These are phyloP conservation scores for Candida easanensis DNA, from an alignment of 805 yeast species.

Conservation along the genomic window DNA sequence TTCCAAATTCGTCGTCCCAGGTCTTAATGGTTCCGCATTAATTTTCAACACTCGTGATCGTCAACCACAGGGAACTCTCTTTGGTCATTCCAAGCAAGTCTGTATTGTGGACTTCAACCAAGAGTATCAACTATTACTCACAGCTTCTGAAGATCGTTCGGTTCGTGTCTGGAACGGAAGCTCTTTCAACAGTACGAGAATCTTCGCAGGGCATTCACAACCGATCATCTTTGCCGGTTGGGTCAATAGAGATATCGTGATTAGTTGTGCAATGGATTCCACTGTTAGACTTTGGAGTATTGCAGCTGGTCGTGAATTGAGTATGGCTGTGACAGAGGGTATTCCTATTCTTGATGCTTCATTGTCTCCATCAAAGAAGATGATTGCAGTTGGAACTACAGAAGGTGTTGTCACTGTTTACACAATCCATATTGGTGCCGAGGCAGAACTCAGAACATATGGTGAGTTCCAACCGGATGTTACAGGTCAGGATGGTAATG, in stretches of 20 bases:
- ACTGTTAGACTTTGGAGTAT: slow-evolving; percentile 67
- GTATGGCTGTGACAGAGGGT: slow-evolving; percentile 41
- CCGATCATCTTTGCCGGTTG: slow-evolving; percentile 56
- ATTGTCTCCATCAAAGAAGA: slow-evolving; percentile 46
- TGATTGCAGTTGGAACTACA: slow-evolving; percentile 63
- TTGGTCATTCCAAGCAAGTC: slow-evolving; percentile 64
- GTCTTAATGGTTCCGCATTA: slow-evolving; percentile 48
- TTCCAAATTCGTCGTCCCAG: slow-evolving; percentile 68
- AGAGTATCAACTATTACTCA: slow-evolving; percentile 53
- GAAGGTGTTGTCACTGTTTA: slow-evolving; percentile 58
- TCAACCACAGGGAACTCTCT: slow-evolving; percentile 46
- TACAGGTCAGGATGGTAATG: slow-evolving; percentile 19
- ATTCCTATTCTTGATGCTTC: slow-evolving; percentile 53
- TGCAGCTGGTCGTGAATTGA: slow-evolving; percentile 37
- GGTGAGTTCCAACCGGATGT: slow-evolving; percentile 28
- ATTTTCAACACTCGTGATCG: slow-evolving; percentile 51
- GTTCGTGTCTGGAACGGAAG: slow-evolving; percentile 76
- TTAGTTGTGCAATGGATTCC: slow-evolving; percentile 71
- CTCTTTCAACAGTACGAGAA: slow-evolving; percentile 48
- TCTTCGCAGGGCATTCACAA: slow-evolving; percentile 52
- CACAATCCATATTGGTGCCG: slow-evolving; percentile 32
- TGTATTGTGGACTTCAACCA: slow-evolving; percentile 54
- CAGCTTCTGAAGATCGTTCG: slow-evolving; percentile 74
- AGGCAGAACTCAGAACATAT: slow-evolving; percentile 13
- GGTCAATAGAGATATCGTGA: slow-evolving; percentile 41